These are phyloP conservation scores for Pleurotus pulmonarius DNA, from an alignment of 768 basidiomycete species.

Conservation along the genomic window DNA sequence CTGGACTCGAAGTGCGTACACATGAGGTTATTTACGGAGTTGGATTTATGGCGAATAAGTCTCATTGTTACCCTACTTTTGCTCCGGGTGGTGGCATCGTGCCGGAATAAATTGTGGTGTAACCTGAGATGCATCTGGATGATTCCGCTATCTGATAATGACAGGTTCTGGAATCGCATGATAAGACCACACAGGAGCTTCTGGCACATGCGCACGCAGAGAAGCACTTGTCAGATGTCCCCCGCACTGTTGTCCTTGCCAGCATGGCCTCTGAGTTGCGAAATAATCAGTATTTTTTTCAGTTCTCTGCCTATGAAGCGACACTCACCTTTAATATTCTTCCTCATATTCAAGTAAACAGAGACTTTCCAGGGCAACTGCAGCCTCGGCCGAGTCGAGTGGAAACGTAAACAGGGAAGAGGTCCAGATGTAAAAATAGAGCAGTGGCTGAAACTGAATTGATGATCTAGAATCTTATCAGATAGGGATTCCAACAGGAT, in stretches of 20 bases:
- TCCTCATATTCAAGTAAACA: too few species aligned
- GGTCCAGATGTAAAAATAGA: too few species aligned
- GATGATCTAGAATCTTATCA: conserved; percentile 12
- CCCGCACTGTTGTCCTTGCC: neutral
- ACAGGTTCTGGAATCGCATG: conserved; percentile 1
- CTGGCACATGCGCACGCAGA: neutral
- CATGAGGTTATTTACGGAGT: neutral
- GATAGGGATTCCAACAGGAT: conserved; percentile 7
- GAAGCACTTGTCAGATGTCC: neutral
- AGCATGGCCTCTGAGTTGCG: too few species aligned
- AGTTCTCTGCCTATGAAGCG: too few species aligned
- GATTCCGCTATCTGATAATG: conserved; percentile 3
- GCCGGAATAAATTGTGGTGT: neutral
- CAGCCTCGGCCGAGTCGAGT: too few species aligned
- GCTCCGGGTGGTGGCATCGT: neutral
- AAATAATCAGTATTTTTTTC: too few species aligned
- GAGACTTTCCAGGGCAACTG: too few species aligned
- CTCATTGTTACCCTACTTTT: neutral
- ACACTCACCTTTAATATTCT: too few species aligned
- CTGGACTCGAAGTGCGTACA: conserved; percentile 5
- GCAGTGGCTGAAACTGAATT: neutral
- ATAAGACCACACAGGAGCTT: neutral
- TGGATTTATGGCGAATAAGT: neutral
- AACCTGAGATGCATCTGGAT: neutral
- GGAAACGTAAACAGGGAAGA: too few species aligned